These are phyloP conservation scores for Craterostigma plantagineum DNA, from an alignment of 257 asterid genomes.

Conservation along the genomic window DNA sequence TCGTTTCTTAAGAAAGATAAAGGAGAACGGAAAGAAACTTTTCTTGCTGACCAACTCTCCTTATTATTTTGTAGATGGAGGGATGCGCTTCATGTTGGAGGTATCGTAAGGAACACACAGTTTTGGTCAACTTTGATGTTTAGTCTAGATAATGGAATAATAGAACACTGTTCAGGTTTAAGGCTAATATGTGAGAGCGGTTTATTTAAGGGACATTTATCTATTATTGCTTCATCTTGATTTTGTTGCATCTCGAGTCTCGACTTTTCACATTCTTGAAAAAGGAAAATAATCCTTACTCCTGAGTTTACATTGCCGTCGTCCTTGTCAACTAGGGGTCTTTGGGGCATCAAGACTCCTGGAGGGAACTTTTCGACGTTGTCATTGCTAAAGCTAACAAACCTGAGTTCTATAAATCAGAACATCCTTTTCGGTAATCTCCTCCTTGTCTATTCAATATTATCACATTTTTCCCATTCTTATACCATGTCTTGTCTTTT, in stretches of 20 bases:
- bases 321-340: conserved; percentile 36
- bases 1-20: conserved; percentile 54
- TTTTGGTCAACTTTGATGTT: no score
- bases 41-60: conserved; percentile 93
- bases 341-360: conserved; percentile 58
- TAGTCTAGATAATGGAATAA: no score
- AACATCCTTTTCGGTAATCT: conserved; percentile 82
- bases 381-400: conserved; percentile 91
- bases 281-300: conserved; percentile 7
- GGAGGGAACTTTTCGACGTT: conserved; percentile 97
- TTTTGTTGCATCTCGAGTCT: no score
- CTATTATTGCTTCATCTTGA: no score
- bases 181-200: no score
- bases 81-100: conserved; percentile 86
- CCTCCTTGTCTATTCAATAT: conserved; percentile 2
- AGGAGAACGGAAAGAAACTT: conserved; percentile 85
- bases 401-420: conserved; percentile 95
- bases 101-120: conserved; percentile 14
- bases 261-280: conserved; percentile 1
- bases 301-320: no score
- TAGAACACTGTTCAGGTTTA: no score
- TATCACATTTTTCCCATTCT: background rate
- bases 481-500: conserved; percentile 8
- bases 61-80: conserved; percentile 91
- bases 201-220: no score